These are phyloP conservation scores for Uronychia setigera DNA, from an alignment of 73 alveolate species.

Conservation along the genomic window DNA sequence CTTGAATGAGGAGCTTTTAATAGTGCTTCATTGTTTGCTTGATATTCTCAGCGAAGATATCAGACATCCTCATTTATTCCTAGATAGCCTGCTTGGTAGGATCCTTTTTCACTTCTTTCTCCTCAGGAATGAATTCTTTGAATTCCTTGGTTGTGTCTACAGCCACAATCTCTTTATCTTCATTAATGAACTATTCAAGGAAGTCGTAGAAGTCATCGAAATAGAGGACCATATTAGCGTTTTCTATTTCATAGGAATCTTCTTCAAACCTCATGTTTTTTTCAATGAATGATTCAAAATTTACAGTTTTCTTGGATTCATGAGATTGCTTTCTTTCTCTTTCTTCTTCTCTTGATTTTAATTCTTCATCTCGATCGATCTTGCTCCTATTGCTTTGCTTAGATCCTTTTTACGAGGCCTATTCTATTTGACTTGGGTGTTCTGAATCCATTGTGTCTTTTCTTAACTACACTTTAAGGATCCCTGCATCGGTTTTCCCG, in stretches of 20 bases:
- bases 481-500: background rate
- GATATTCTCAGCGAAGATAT: background rate
- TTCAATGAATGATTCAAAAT: background rate
- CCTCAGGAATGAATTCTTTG: background rate
- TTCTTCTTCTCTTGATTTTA: background rate
- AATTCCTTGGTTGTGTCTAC: background rate
- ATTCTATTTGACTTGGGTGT: too few species aligned
- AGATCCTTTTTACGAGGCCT: background rate
- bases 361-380: background rate
- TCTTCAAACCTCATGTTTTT: background rate
- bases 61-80: background rate
- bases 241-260: background rate
- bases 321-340: background rate
- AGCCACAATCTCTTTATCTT: background rate
- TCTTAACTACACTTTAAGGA: background rate
- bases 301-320: background rate
- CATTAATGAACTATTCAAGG: background rate
- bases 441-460: background rate
- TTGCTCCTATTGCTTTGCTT: background rate
- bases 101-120: background rate
- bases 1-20: background rate
- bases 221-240: background rate
- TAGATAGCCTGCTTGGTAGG: background rate
- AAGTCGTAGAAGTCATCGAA: background rate
- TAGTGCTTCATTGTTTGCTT: background rate